phyloP scores from a whole-genome alignment of 164 flowering plant genomes.

The Amborella trichopoda region DNA sequence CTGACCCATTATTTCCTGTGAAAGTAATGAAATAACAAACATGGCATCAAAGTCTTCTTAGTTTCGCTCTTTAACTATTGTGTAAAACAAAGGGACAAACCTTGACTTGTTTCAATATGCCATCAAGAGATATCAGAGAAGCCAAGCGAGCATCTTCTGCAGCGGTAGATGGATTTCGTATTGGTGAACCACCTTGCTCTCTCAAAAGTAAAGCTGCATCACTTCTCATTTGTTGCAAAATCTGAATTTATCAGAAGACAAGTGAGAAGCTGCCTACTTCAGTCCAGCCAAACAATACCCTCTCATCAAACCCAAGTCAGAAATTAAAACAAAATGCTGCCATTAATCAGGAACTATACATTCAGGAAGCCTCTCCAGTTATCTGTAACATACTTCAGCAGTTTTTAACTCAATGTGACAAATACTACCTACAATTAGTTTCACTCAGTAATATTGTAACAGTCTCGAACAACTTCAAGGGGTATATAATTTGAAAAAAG shows the following conservation, averaged over 20 bases:
- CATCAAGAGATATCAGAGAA: constrained; percentile 89
- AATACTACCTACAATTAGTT: no score
- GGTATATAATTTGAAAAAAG: no score
- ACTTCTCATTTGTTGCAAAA: constrained; percentile 84
- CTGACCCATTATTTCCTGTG: constrained; percentile 70
- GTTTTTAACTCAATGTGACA: no score
- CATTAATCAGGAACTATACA: no score
- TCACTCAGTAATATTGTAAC: no score
- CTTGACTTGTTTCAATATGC: constrained; percentile 90
- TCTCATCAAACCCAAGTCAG: no score
- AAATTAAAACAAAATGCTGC: no score
- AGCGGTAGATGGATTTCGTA: constrained; percentile 81
- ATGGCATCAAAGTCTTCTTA: background rate
- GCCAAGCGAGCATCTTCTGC: constrained; percentile 96
- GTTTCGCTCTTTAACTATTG: background rate
- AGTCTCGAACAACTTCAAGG: no score
- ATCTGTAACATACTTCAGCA: no score
- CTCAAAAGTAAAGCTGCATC: constrained; percentile 54
- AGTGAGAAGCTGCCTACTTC: background rate
- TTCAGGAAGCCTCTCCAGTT: no score
- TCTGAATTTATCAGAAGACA: constrained; percentile 29
- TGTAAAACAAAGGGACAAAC: constrained; percentile 17
- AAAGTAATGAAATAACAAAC: background rate
- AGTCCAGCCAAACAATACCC: no score
- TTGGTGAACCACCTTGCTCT: constrained; percentile 68